A percentile compares a stretch with the other conserved stretches of the same genome.
phyloP scores from a whole-genome alignment of 2,329 filamentous ascomycete species.

The Trichophyton benhamiae region DNA sequence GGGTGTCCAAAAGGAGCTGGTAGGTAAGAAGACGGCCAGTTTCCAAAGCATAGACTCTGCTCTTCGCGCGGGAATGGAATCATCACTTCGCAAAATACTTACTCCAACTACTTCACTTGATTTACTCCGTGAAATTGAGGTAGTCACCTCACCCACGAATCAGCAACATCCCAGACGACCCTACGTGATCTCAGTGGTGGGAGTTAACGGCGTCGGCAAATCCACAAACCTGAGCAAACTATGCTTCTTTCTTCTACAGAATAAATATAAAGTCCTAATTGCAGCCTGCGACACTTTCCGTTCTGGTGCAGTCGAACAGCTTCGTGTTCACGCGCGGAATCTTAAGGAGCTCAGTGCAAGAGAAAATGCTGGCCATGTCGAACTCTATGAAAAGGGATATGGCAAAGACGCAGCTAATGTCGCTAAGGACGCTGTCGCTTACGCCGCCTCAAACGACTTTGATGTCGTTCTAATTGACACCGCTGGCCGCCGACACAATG shows the following conservation, averaged over 20 bases:
- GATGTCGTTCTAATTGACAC: slow-evolving; percentile 97
- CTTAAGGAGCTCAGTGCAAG: slow-evolving; percentile 75
- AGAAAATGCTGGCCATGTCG: slow-evolving; percentile 67
- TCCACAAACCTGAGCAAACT: slow-evolving; percentile 97
- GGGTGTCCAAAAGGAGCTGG: slow-evolving; percentile 76
- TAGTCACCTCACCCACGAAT: slow-evolving; percentile 54
- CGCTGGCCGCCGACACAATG: slow-evolving; percentile 86
- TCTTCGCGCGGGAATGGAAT: slow-evolving; percentile 78
- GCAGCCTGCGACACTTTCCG: slow-evolving; percentile 95
- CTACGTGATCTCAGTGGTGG: slow-evolving; percentile 96
- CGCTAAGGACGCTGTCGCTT: slow-evolving; percentile 81
- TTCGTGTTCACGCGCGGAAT: slow-evolving; percentile 89
- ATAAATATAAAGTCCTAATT: slow-evolving; percentile 89
- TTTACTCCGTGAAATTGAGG: slow-evolving; percentile 82
- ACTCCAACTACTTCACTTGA: slow-evolving; percentile 92
- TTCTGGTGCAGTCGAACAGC: slow-evolving; percentile 90
- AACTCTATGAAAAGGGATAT: slow-evolving; percentile 93
- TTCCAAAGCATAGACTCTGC: slow-evolving; percentile 82
- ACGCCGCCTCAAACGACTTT: slow-evolving; percentile 61
- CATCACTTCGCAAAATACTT: slow-evolving; percentile 84
- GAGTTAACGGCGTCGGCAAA: slow-evolving; percentile 96
- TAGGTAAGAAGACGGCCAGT: slow-evolving; percentile 80
- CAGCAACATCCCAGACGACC: slow-evolving; percentile 58
- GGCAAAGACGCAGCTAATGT: slow-evolving; percentile 95
- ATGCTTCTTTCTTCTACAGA: slow-evolving; percentile 93